phyloP scores from a whole-genome alignment of 1,284 basidiomycete genomes.

The Ustilago trichophora region DNA sequence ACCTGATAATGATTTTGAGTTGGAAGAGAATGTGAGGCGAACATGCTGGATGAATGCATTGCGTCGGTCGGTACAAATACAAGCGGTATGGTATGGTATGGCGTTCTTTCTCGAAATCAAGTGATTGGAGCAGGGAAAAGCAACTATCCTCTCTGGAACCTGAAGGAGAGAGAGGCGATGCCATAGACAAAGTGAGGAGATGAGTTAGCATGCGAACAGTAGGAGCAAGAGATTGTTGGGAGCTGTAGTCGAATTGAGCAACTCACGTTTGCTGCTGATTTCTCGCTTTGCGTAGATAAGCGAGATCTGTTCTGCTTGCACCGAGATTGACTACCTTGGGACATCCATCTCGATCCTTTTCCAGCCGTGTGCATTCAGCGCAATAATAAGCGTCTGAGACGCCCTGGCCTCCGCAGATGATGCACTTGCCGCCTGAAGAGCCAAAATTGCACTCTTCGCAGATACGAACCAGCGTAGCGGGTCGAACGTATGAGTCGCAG shows the following conservation, averaged over 20 bases:
- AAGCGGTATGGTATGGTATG: conserved; percentile 1
- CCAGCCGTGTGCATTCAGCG: conserved; percentile 81
- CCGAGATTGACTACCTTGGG: conserved; percentile 98
- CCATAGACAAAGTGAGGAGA: not conserved
- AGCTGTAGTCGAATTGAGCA: no score
- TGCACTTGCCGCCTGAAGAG: conserved; percentile 93
- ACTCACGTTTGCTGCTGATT: conserved; percentile 51
- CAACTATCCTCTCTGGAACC: conserved; percentile 33
- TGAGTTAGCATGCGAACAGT: not conserved
- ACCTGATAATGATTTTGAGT: no score
- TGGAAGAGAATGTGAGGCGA: not conserved
- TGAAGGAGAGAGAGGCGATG: conserved; percentile 1
- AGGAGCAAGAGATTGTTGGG: not conserved
- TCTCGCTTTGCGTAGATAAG: conserved; percentile 56
- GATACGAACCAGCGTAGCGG: conserved; percentile 94
- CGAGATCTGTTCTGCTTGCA: conserved; percentile 66
- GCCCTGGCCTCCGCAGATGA: conserved; percentile 76
- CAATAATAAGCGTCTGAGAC: conserved; percentile 66
- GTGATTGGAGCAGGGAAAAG: not conserved
- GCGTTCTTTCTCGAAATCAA: no score
- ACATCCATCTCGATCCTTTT: conserved; percentile 98
- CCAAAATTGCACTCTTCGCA: conserved; percentile 99
- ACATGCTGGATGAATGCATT: conserved; percentile 5
- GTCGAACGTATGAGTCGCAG: conserved; percentile 98
- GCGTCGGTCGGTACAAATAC: conserved; percentile 26